Percentiles rank a stretch among this genome's conserved stretches.
These are phyloP conservation scores for Typha latifolia DNA, from an alignment of 176 grass and related monocot genomes.

Conservation along the genomic window DNA sequence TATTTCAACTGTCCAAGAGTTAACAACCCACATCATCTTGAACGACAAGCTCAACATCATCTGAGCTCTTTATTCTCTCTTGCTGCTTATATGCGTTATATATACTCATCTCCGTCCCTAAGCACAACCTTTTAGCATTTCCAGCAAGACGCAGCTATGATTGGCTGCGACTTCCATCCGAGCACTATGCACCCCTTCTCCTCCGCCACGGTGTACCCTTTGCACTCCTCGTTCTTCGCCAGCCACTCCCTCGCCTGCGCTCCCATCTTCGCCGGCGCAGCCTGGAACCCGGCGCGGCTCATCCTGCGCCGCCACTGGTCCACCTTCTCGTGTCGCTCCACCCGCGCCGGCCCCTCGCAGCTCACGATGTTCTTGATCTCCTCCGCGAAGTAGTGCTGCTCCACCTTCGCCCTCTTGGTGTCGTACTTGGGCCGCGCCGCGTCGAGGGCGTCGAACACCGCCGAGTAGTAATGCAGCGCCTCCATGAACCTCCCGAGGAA, in stretches of 20 bases:
- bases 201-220: conserved; percentile 56
- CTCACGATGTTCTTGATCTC: conserved; percentile 76
- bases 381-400: conserved; percentile 62
- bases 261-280: conserved; percentile 45
- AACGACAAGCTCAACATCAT: too few species aligned
- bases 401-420: conserved; percentile 37
- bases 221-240: conserved; percentile 22
- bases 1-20: too few species aligned
- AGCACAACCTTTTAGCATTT: conserved; percentile 29
- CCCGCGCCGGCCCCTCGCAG: conserved; percentile 64
- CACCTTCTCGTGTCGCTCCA: conserved; percentile 67
- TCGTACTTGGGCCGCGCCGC: conserved; percentile 52
- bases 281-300: conserved; percentile 64
- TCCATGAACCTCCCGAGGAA: conserved; percentile 74
- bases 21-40: too few species aligned
- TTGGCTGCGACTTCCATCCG: conserved; percentile 60
- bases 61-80: too few species aligned
- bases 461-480: conserved; percentile 70
- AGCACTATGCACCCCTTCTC: conserved; percentile 60
- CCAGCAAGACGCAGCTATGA: conserved; percentile 57
- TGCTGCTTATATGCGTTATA: too few species aligned
- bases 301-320: conserved; percentile 72
- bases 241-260: conserved; percentile 49
- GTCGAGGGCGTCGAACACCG: conserved; percentile 64
- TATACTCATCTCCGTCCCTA: too few species aligned